phyloP scores from a whole-genome alignment of 2,329 filamentous ascomycete species.

The Neonectria punicea region DNA sequence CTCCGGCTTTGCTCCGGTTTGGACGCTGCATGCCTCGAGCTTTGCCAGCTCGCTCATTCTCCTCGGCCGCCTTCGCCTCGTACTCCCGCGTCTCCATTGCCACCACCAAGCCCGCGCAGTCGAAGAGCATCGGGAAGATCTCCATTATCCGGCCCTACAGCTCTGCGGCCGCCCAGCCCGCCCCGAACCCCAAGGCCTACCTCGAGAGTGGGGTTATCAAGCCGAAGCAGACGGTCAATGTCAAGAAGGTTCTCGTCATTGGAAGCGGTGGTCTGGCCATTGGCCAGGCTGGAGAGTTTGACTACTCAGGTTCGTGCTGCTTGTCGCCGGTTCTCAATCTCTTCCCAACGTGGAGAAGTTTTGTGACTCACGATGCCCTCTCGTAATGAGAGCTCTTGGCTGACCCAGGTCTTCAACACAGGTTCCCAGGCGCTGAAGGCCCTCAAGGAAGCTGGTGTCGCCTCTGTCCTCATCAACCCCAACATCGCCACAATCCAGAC shows the following conservation, averaged over 20 bases:
- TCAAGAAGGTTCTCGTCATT: constrained; percentile 98
- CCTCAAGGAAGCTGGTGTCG: constrained; percentile 91
- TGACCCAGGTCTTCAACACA: constrained; percentile 51
- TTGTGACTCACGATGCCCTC: constrained; percentile 29
- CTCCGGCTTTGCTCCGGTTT: constrained; percentile 67
- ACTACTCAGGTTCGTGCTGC: constrained; percentile 86
- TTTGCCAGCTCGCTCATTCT: constrained; percentile 57
- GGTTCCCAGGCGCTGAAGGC: constrained; percentile 97
- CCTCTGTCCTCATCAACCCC: constrained; percentile 94
- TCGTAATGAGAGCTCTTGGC: constrained; percentile 26
- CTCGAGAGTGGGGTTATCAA: constrained; percentile 88
- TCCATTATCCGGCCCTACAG: constrained; percentile 56
- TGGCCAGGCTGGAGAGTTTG: constrained; percentile 97
- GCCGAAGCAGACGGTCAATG: constrained; percentile 81
- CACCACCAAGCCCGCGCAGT: constrained; percentile 44
- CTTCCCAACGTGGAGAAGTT: constrained; percentile 7
- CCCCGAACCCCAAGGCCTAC: constrained; percentile 87
- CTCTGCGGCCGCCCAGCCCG: constrained; percentile 67
- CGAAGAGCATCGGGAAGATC: constrained; percentile 61
- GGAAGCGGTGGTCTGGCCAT: constrained; percentile 95
- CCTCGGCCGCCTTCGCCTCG: constrained; percentile 49
- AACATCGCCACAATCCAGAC: constrained; percentile 99
- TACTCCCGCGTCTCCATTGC: constrained; percentile 39
- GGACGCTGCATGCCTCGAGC: constrained; percentile 60
- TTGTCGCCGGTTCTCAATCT: constrained; percentile 10